Percentiles rank a stretch among this genome's conserved stretches.
phyloP scores from a whole-genome alignment of 805 yeast species.

The Metschnikowia similis region DNA sequence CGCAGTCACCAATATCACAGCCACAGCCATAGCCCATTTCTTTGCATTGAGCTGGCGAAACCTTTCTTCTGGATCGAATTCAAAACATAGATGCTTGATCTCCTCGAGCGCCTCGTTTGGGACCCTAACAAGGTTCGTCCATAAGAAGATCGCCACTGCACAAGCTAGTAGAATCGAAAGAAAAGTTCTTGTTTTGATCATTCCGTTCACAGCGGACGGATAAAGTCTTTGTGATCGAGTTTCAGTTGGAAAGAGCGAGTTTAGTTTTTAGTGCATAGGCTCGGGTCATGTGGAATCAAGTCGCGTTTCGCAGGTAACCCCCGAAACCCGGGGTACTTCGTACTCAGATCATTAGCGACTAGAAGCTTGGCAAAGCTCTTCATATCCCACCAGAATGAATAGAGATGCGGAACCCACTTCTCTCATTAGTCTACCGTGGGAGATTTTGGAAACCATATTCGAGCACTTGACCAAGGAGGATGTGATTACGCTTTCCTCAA shows the following conservation, averaged over 20 bases:
- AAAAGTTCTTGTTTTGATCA: neutral
- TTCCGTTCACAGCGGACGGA: neutral
- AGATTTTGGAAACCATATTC: conserved; percentile 12
- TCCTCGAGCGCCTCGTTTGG: neutral
- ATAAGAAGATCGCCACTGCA: neutral
- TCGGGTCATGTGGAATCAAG: neutral
- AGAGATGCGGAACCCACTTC: neutral
- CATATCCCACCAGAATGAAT: neutral
- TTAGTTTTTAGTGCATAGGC: neutral
- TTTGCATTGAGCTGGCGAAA: conserved; percentile 9
- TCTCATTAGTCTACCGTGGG: conserved; percentile 12
- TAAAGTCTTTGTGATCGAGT: neutral
- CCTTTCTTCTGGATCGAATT: conserved; percentile 14
- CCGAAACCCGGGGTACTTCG: conserved; percentile 2
- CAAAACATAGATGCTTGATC: conserved; percentile 7
- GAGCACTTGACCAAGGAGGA: conserved; percentile 7
- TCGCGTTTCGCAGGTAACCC: neutral
- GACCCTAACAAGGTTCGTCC: neutral
- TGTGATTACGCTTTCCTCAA: conserved; percentile 7
- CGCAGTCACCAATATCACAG: conserved; percentile 6
- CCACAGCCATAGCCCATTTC: conserved; percentile 10
- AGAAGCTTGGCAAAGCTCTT: neutral
- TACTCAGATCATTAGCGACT: neutral
- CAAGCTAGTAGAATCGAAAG: neutral
- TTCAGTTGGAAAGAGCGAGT: neutral